Evolutionary conservation across 2,329 filamentous ascomycete species (phyloP), one percentile per base, ranked within the genome.

Genomic region (Coniella lustricola): DNA sequence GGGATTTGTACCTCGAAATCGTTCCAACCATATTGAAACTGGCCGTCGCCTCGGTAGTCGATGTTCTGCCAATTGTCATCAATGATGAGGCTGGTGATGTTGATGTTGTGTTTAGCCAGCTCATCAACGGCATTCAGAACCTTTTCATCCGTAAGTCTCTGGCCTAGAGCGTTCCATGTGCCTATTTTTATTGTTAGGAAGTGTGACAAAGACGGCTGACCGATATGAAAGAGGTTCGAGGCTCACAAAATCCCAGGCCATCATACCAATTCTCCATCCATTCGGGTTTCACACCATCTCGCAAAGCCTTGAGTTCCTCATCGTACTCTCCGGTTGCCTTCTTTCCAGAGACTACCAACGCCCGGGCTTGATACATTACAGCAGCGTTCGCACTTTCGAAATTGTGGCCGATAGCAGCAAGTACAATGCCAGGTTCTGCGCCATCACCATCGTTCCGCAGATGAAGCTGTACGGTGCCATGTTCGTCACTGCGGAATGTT

Each of bases 1-100:
- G 2, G n/a, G 8, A 10, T 13, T 36, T 20, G 33, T 41, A 49
- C 48, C 61, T 97, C 90, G 55, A 98, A 97, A 7, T 84, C 79
- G 9, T 79, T 78, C 89, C 87, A 95, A 21, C 82, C 77, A 49
- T 77, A 67, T 43, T 78, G 74, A 53, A 76, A 80, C 54, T 79
- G 75, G 16, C 72, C 70, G 4, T 71, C 60, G 0, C 73, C 73
- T 20, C 61, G 57, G 25, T 73, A 67, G 55, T 78, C 80, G 40
- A 95, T 75, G 8, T 84, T 80, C 65, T 95, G 90, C 93, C 93
- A 98, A 58, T 94, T 95, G 62, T 98, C 93, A 58, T 98, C 93
- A 54, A 98, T 95, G 53, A 97, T 95, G 2, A 98, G 73, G 59
- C 83, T 95, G 0, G 82, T 84, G 39, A 97, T 76, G 36, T 85